Evolutionary conservation across 176 grass and related monocot species (phyloP).

Genomic region (Echinochloa phyllopogon): DNA sequence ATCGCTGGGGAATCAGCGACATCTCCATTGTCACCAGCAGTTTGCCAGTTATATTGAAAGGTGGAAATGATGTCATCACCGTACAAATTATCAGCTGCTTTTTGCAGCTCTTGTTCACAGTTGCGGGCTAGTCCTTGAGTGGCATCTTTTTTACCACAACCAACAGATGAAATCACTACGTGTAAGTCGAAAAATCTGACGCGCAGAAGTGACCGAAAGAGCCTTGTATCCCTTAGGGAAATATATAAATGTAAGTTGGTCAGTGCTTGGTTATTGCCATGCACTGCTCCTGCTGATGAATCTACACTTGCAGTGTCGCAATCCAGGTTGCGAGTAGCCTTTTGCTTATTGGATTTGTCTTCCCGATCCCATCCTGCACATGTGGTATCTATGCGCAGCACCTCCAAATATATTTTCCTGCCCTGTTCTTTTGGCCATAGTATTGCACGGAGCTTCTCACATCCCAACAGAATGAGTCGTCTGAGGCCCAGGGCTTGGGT

Average conservation of each 20-base stretch:
- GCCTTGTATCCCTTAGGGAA: neutral
- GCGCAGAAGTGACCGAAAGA: neutral
- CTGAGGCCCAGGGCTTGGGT: neutral
- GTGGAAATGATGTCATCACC: neutral
- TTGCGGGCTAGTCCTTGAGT: neutral
- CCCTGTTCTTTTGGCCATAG: neutral
- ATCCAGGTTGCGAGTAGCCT: neutral
- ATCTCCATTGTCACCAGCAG: neutral
- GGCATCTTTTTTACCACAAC: neutral
- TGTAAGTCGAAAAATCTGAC: neutral
- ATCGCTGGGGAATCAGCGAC: neutral
- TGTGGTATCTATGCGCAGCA: neutral
- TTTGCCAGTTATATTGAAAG: neutral
- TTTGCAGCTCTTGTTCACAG: neutral
- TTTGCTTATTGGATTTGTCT: neutral
- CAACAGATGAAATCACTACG: neutral
- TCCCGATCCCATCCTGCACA: neutral
- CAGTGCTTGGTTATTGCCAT: neutral
- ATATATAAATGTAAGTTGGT: neutral
- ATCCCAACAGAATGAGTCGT: neutral
- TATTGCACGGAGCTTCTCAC: slow-evolving; percentile 28
- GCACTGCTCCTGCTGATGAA: neutral
- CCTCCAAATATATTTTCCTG: accelerated
- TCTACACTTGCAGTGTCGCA: neutral
- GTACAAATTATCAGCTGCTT: neutral